Evolutionary conservation across 1,284 basidiomycete species (phyloP).

Genomic region (Malassezia globosa): DNA sequence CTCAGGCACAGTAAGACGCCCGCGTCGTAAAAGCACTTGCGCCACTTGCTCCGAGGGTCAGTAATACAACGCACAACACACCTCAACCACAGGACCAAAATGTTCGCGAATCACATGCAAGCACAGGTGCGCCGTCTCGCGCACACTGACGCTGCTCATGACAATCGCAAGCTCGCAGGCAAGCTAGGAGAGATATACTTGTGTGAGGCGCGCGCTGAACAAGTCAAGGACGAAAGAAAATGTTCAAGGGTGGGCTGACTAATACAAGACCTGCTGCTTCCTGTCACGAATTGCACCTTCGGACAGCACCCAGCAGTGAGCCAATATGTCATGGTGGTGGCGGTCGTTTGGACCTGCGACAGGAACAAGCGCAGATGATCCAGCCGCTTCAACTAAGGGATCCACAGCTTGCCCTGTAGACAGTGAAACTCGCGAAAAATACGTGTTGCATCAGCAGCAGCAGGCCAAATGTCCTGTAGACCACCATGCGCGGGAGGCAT

Average conservation of each 20-base stretch:
- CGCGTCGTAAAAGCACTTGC: slow-evolving; percentile 68
- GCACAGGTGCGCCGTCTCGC: slow-evolving; percentile 53
- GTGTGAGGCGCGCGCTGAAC: not conserved
- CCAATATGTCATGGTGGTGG: too few relatives aligned
- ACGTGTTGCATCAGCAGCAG: too few relatives aligned
- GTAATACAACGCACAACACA: slow-evolving; percentile 47
- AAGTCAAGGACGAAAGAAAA: not conserved
- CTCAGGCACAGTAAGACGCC: slow-evolving; percentile 61
- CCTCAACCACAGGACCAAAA: slow-evolving; percentile 66
- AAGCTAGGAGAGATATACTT: too few relatives aligned
- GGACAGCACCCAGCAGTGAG: too few relatives aligned
- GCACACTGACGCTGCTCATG: slow-evolving; percentile 25
- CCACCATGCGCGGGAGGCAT: slow-evolving; percentile 49
- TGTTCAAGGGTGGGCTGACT: too few relatives aligned
- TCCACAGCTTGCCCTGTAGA: slow-evolving; percentile 18
- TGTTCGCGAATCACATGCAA: slow-evolving; percentile 63
- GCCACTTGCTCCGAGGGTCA: slow-evolving; percentile 54
- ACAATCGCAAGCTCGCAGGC: too few relatives aligned
- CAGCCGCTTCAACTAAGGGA: too few relatives aligned
- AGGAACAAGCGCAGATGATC: too few relatives aligned
- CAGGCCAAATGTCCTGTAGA: slow-evolving; percentile 58
- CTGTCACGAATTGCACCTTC: too few relatives aligned
- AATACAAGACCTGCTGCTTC: too few relatives aligned
- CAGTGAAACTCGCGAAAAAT: slow-evolving; percentile 4
- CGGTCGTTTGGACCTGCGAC: too few relatives aligned